Conservation (phyloP, 768 basidiomycete genomes). For the Trametes maxima region DNA sequence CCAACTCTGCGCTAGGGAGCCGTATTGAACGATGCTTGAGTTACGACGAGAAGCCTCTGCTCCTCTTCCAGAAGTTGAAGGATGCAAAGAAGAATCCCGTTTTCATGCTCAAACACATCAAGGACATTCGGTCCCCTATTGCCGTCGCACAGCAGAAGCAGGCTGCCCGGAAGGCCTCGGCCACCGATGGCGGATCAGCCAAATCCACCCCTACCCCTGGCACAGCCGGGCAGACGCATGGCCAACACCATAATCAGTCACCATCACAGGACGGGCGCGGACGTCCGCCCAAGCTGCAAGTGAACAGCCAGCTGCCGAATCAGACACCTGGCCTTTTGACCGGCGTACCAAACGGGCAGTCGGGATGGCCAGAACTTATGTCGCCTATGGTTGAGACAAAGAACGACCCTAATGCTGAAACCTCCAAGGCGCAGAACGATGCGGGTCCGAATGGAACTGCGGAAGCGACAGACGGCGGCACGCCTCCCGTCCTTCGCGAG, state of each 20-base stretch:
- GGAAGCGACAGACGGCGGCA: conserved; percentile 35
- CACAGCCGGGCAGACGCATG: conserved; percentile 40
- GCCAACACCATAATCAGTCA: conserved; percentile 38
- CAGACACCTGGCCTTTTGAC: conserved; percentile 54
- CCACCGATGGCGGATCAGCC: conserved; percentile 39
- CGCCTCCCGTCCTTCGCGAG: conserved; percentile 31
- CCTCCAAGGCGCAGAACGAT: conserved; percentile 38
- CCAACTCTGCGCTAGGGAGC: conserved; percentile 49
- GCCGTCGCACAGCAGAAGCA: conserved; percentile 97
- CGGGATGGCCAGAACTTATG: conserved; percentile 75
- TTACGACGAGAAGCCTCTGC: conserved; percentile 96
- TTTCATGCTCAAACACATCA: conserved; percentile 97
- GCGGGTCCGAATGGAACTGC: conserved; percentile 27
- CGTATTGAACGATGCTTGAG: conserved; percentile 92
- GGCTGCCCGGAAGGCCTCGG: conserved; percentile 73
- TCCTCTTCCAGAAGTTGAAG: conserved; percentile 96
- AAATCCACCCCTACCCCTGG: conserved; percentile 36
- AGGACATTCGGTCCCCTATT: conserved; percentile 96
- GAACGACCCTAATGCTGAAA: conserved; percentile 34
- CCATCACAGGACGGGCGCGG: conserved; percentile 34
- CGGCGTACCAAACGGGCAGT: conserved; percentile 58
- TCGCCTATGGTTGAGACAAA: conserved; percentile 59
- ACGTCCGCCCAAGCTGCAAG: conserved; percentile 71
- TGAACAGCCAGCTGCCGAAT: conserved; percentile 50
- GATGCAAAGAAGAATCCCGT: conserved; percentile 98